Evolutionary conservation across 139 green algal species (phyloP).

Genomic region (Haematococcus lacustris): DNA sequence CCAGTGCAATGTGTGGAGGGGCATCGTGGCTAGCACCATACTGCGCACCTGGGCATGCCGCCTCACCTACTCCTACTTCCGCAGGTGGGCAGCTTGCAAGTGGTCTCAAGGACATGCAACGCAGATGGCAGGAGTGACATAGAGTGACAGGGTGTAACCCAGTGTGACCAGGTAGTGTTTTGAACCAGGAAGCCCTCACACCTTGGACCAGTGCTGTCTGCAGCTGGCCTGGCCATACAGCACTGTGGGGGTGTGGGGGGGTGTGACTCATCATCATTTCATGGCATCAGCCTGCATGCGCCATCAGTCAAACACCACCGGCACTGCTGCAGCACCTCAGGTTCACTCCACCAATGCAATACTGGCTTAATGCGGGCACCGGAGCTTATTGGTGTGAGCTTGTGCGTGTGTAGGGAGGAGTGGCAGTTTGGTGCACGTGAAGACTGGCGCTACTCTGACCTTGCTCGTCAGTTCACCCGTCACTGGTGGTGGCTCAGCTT

Average conservation of each 20-base stretch:
- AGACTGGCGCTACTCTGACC: constrained; percentile 64
- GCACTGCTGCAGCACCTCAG: neutral
- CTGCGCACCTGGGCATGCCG: constrained; percentile 43
- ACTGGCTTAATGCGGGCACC: neutral
- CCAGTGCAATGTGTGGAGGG: neutral
- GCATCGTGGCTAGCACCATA: constrained; percentile 10
- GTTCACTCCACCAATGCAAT: neutral
- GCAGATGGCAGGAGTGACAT: neutral
- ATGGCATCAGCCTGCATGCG: neutral
- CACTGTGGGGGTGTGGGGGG: neutral
- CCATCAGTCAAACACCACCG: neutral
- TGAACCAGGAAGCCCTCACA: neutral
- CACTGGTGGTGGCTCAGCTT: constrained; percentile 49
- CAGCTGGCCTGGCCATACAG: neutral
- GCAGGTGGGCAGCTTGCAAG: constrained; percentile 22
- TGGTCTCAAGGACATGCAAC: neutral
- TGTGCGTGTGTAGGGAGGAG: constrained; percentile 39
- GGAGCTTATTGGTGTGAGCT: too few species aligned
- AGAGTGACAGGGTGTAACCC: neutral
- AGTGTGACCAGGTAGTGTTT: neutral
- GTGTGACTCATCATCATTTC: neutral
- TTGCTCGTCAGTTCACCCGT: constrained; percentile 20
- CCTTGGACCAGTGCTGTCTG: neutral
- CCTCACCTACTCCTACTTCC: constrained; percentile 63
- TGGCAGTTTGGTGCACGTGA: constrained; percentile 56